Conservation (phyloP, 441 rosid genomes). For the Erodium texanum region DNA sequence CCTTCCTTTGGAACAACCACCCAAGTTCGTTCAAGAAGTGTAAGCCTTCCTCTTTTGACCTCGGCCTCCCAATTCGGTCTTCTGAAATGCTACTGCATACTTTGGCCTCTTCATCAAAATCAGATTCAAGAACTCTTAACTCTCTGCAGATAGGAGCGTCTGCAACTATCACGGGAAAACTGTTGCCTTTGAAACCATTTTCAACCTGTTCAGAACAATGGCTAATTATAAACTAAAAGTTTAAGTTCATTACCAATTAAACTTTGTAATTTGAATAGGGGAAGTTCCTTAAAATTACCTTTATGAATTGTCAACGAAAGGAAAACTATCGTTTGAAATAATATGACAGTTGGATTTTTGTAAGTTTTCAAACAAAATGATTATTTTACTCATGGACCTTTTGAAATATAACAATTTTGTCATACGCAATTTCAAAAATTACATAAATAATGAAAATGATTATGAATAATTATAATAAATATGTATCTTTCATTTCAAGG, state of each 20-base stretch:
- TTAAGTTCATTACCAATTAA: not conserved
- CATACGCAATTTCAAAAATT: too few relatives aligned
- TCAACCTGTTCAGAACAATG: conserved; percentile 48
- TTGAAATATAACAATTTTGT: too few relatives aligned
- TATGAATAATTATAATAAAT: too few relatives aligned
- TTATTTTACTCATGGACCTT: too few relatives aligned
- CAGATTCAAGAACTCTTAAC: conserved; percentile 58
- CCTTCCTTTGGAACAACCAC: conserved; percentile 72
- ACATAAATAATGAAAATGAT: too few relatives aligned
- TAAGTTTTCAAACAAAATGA: too few relatives aligned
- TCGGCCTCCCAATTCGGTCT: conserved; percentile 34
- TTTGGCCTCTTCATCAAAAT: conserved; percentile 36
- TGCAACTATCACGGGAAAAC: conserved; percentile 75
- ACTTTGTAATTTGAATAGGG: too few relatives aligned
- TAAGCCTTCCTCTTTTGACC: conserved; percentile 52
- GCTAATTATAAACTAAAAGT: conserved; percentile 7
- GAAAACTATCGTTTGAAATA: too few relatives aligned
- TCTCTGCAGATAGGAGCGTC: conserved; percentile 69
- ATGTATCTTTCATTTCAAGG: too few relatives aligned
- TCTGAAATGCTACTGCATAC: conserved; percentile 32
- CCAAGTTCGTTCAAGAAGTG: conserved; percentile 87
- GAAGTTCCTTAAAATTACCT: too few relatives aligned
- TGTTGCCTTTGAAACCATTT: conserved; percentile 77
- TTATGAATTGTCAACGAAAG: too few relatives aligned
- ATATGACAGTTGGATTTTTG: too few relatives aligned